Evolutionary conservation across 2,329 filamentous ascomycete species (phyloP).

Genomic region (Cryphonectria naterciae): DNA sequence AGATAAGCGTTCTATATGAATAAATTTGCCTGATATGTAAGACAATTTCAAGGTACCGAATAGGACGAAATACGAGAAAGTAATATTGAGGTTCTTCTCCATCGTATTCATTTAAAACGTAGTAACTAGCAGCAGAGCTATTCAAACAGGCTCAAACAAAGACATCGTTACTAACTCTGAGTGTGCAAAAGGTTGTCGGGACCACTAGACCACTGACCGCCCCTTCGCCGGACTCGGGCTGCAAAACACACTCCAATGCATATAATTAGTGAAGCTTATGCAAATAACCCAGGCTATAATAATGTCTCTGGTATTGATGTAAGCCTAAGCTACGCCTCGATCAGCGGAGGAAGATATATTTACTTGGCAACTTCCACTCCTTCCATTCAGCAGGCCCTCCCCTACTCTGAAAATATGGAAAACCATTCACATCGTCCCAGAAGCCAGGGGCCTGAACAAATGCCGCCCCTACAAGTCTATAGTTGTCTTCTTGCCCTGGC

Average conservation of each 20-base stretch:
- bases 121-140: not conserved
- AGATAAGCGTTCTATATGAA: too few relatives aligned
- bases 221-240: not conserved
- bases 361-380: not conserved
- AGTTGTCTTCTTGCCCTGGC: slow-evolving; percentile 36
- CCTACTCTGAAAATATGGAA: not conserved
- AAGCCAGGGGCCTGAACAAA: not conserved
- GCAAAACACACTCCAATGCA: not conserved
- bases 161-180: not conserved
- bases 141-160: not conserved
- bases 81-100: too few relatives aligned
- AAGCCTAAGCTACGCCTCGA: not conserved
- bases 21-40: too few relatives aligned
- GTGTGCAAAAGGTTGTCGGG: not conserved
- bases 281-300: not conserved
- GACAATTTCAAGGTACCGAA: too few relatives aligned
- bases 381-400: not conserved
- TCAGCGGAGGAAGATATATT: not conserved
- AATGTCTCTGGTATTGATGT: not conserved
- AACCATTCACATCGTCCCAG: not conserved
- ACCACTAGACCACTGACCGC: not conserved
- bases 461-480: slow-evolving; percentile 41
- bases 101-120: not conserved
- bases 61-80: too few relatives aligned
- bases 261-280: not conserved